Base-by-base conservation (phyloP, 805 yeast genomes). In the Cyberlindnera veronae region DNA sequence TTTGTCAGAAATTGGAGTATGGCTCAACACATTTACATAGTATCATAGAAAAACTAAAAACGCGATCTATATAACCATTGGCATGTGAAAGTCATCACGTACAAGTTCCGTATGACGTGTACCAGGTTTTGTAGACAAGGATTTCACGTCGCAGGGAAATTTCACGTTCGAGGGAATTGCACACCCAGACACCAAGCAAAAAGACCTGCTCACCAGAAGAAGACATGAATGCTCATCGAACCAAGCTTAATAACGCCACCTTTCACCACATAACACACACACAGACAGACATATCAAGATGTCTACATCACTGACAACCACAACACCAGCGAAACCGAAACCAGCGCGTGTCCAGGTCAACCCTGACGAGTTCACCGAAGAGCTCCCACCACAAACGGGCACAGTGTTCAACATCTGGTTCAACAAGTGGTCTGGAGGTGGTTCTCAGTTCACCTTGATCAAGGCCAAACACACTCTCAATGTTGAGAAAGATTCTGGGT, bases 401-500 rank as follows among this genome's bases (percentile, higher is more conserved):
- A 76, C 79, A 7, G 77, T 79, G 0, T 90, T 84, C 67, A 90
- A 90, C 54, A 71, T 87, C 13, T 90, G 97, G 97, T 90, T 77
- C 60, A 69, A 82, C 41, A 83, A 82, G 60, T 90, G 96, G 96
- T 78, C 93, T 7, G 77, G 77, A 23, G 77, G 77, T 18, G 60
- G 68, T 14, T 69, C 66, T 22, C 62, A 57, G 14, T 46, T 48
- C 34, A 45, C 41, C 31, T 62, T 64, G 65, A 66, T 63, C 58
- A 76, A 57, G 63, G 74, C 79, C 60, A 84, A 73, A 24, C 78
- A 74, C 51, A 65, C 80, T 42, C 78, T 91, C 35, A 66, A 80
- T 46, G 68, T 84, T 8, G 68, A 58, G 12, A 55, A 60, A 34
- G 96, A 91, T 54, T 61, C 85, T 0, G 97, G 98, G 0, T 73